Conservation (phyloP, 1,284 basidiomycete species). For the Pterulicium gracile region DNA sequence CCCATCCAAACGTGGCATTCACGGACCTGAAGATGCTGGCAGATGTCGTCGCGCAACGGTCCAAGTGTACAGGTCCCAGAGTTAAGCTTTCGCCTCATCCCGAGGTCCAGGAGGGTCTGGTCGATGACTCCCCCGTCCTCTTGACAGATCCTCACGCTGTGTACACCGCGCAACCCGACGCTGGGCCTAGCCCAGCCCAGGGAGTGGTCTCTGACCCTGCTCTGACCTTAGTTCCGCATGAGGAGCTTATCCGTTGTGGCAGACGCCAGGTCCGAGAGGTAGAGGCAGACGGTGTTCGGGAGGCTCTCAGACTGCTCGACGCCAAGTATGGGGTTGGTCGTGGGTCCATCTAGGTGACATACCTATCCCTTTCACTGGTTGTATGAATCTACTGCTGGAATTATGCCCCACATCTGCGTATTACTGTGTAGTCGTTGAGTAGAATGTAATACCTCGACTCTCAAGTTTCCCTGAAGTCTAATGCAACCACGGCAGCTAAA, state of each 20-base stretch:
- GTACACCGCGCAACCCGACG: conserved; percentile 35
- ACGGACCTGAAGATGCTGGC: conserved; percentile 74
- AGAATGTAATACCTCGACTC: no score
- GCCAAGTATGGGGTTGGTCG: conserved; percentile 34
- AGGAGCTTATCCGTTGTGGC: conserved; percentile 48
- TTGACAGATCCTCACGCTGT: conserved; percentile 44
- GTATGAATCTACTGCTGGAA: no score
- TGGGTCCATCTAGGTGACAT: no score
- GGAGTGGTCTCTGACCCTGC: neutral
- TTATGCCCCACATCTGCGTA: no score
- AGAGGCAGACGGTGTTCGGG: conserved; percentile 64
- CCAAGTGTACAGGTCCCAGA: conserved; percentile 66
- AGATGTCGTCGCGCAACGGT: conserved; percentile 78
- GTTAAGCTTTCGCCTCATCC: conserved; percentile 55
- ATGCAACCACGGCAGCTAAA: no score
- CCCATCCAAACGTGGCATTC: conserved; percentile 80
- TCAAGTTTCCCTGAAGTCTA: no score
- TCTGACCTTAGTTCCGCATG: conserved; percentile 44
- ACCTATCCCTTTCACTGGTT: no score
- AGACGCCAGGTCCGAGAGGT: conserved; percentile 60
- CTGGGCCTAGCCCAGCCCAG: conserved; percentile 21
- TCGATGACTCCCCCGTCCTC: conserved; percentile 27
- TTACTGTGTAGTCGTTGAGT: no score
- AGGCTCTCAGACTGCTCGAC: conserved; percentile 72
- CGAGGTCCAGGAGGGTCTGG: conserved; percentile 34